phyloP scores from a whole-genome alignment of 1,284 basidiomycete genomes.

The Athelia psychrophila region DNA sequence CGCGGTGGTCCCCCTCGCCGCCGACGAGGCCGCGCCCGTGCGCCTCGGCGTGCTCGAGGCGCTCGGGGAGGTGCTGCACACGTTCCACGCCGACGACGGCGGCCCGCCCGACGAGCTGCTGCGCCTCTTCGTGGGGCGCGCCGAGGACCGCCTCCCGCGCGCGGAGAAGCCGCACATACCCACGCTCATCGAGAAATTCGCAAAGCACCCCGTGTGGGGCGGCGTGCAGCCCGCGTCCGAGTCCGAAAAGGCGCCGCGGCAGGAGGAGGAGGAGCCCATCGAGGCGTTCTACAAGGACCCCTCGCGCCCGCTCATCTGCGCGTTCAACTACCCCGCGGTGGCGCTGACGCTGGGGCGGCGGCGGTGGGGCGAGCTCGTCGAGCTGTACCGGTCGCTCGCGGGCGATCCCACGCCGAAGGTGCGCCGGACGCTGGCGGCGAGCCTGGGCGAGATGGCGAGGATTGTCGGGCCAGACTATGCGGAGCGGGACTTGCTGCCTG shows the following conservation, averaged over 20 bases:
- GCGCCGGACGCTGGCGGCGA: conserved; percentile 79
- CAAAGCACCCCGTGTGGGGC: background rate
- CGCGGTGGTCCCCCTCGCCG: conserved; percentile 61
- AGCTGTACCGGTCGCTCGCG: conserved; percentile 66
- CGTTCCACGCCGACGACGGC: conserved; percentile 61
- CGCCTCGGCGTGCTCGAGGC: conserved; percentile 85
- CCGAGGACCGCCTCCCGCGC: conserved; percentile 35
- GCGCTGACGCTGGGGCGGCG: conserved; percentile 76
- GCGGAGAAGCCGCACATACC: conserved; percentile 28
- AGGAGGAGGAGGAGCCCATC: conserved; percentile 11
- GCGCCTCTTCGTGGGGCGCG: conserved; percentile 69
- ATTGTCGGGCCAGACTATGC: conserved; percentile 78
- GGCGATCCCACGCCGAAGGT: conserved; percentile 61
- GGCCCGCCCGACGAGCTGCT: conserved; percentile 84
- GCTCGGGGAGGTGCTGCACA: conserved; percentile 88
- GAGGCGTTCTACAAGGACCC: conserved; percentile 52
- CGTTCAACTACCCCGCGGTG: conserved; percentile 95
- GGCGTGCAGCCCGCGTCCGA: conserved; percentile 3
- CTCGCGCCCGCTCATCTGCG: conserved; percentile 83
- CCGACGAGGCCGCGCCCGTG: conserved; percentile 69
- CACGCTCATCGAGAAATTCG: background rate
- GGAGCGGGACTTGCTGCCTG: conserved; percentile 65
- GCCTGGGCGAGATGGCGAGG: conserved; percentile 86
- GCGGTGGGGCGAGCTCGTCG: conserved; percentile 79
- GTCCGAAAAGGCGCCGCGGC: conserved; percentile 8